Evolutionary conservation across 495 filamentous ascomycete genomes (phyloP), one percentile per base, ranked within the genome.

Genomic region (Glutinoglossum americanum): DNA sequence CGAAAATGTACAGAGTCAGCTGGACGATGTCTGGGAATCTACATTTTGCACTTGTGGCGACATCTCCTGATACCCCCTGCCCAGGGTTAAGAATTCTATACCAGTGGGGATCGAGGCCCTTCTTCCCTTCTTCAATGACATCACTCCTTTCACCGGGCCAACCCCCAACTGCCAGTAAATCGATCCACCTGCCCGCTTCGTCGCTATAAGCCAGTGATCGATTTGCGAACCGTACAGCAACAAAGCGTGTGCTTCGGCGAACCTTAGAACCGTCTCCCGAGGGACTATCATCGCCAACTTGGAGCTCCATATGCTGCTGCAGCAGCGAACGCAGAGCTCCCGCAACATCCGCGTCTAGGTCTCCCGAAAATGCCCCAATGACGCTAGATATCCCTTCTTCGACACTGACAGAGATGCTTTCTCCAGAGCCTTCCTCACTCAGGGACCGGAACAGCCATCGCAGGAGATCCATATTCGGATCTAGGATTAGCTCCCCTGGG

Each of bases 201-300:
- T 93, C 87, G 37, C 70, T 73, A 60, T 83, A 96, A 1, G 82
- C 80, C 11, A 98, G 72, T 63, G 87, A 94, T n/a, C 84, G 74
- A 62, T 96, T 96, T 2, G 88, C 84, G 73, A 89, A 96, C 26
- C 88, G 82, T 4, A 92, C 78, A n/a, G 84, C 83, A 21, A 84
- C 79, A 68, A 87, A 90, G 8, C 86, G 80, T 53, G 83, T 81
- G 56, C 80, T 83, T 57, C 87, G 73, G 8, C 78, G 72, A 13
- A 77, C 64, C 21, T 64, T 66, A 56, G 64, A 71, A 6, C 69
- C 68, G n/a, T 64, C 68, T 28, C 67, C 61, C 4, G 69, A 59
- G 59, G 70, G 53, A 60, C 44, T 64, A 55, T 70, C 66, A 49
- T 73, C 70, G 49, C 76, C 78, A 41, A 78, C 71, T 26, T 74